phyloP scores from a whole-genome alignment of 768 basidiomycete species.

The Tulasnella sp. region DNA sequence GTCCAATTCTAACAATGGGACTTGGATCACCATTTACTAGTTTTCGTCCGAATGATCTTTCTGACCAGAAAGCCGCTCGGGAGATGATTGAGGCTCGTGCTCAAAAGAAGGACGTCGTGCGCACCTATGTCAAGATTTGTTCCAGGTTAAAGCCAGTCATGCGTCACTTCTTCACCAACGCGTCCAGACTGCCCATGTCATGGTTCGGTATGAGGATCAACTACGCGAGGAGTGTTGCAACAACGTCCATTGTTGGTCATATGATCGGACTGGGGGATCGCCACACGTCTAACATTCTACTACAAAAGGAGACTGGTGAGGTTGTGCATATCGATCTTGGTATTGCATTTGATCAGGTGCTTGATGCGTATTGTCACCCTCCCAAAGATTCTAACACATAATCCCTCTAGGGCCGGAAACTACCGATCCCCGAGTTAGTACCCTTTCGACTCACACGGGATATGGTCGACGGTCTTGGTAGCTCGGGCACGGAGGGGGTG shows the following conservation, averaged over 20 bases:
- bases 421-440: constrained; percentile 73
- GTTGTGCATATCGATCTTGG: constrained; percentile 94
- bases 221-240: constrained; percentile 87
- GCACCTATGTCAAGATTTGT: constrained; percentile 31
- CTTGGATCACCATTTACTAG: constrained; percentile 30
- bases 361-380: neutral
- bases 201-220: constrained; percentile 89
- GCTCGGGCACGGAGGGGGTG: constrained; percentile 75
- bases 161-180: constrained; percentile 89
- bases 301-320: constrained; percentile 75
- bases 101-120: constrained; percentile 10
- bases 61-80: constrained; percentile 25
- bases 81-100: constrained; percentile 27
- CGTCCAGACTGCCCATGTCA: constrained; percentile 71
- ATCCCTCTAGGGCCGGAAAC: constrained; percentile 53
- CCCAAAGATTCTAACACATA: neutral
- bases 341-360: constrained; percentile 89
- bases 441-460: constrained; percentile 94
- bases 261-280: constrained; percentile 88
- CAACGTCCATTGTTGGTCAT: constrained; percentile 88
- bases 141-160: constrained; percentile 67
- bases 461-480: constrained; percentile 89
- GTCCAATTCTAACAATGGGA: too few relatives aligned
- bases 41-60: constrained; percentile 52
- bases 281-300: constrained; percentile 82